phyloP scores from a whole-genome alignment of 257 asterid genomes.

The Solanum verrucosum region DNA sequence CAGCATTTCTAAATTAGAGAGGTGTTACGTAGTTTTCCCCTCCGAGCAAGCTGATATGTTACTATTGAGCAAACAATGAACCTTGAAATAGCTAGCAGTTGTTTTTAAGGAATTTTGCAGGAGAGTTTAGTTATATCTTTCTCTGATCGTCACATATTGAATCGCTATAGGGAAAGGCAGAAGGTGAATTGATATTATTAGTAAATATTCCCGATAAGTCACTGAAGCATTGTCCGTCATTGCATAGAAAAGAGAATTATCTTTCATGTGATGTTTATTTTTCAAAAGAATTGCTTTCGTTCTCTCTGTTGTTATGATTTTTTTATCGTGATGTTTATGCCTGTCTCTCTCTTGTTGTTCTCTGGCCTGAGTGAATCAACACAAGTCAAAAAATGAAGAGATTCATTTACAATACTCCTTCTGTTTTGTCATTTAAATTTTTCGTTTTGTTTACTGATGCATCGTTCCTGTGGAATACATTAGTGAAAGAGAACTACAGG shows the following conservation, averaged over 20 bases:
- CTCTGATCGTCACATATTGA: not conserved
- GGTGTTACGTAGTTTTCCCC: not conserved
- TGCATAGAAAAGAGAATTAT: not conserved
- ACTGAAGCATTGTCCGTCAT: not conserved
- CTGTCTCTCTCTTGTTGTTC: not conserved
- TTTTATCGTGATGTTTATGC: not conserved
- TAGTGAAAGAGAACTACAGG: slow-evolving; percentile 67
- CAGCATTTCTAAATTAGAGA: not conserved
- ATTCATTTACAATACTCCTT: not conserved
- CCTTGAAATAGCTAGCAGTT: not conserved
- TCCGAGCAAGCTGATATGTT: not conserved
- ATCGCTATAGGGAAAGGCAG: not conserved
- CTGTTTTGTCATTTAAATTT: not conserved
- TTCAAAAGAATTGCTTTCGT: not conserved
- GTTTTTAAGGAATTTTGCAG: not conserved
- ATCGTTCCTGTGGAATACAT: not conserved
- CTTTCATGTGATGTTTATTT: not conserved
- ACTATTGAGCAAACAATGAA: not conserved
- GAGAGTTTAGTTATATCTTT: not conserved
- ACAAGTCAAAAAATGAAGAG: not conserved
- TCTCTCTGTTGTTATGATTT: not conserved
- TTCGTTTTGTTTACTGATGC: not conserved
- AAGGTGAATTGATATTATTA: not conserved
- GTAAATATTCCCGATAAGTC: not conserved
- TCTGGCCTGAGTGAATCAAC: not conserved